A percentile compares a stretch with the other conserved stretches of the same genome.
Conservation (phyloP, 768 basidiomycete genomes). For the Xerocomellus dryophilus region DNA sequence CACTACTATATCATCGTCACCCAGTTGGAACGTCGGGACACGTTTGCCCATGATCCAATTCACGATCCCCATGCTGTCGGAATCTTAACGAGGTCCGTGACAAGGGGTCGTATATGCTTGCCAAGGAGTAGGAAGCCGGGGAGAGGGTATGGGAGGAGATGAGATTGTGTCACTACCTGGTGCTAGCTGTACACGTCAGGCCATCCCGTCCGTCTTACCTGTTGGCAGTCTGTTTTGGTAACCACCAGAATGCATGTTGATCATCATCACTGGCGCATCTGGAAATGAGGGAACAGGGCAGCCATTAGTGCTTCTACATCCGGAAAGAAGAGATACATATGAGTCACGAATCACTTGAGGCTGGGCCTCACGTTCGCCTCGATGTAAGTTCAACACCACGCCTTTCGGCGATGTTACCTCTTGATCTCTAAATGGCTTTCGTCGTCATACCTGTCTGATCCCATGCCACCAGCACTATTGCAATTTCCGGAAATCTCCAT, state of each 20-base stretch:
- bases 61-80: background rate
- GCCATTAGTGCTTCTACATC: background rate
- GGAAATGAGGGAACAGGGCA: too few species aligned
- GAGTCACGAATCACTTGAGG: background rate
- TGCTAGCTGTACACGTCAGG: background rate
- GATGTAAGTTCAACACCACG: background rate
- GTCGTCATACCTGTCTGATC: too few species aligned
- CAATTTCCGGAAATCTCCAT: background rate
- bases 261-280: too few species aligned
- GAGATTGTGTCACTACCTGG: background rate
- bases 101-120: background rate
- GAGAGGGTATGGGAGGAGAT: background rate
- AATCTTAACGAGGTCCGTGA: background rate
- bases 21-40: background rate
- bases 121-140: too few species aligned
- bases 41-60: background rate
- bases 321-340: background rate
- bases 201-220: background rate
- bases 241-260: background rate
- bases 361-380: background rate
- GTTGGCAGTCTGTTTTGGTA: background rate
- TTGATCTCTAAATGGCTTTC: too few species aligned
- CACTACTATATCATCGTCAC: conserved; percentile 15
- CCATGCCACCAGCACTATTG: too few species aligned
- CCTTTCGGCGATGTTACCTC: background rate